Base-by-base conservation (phyloP, 108 stramenopile genomes). In the Skeletonema grethae region DNA sequence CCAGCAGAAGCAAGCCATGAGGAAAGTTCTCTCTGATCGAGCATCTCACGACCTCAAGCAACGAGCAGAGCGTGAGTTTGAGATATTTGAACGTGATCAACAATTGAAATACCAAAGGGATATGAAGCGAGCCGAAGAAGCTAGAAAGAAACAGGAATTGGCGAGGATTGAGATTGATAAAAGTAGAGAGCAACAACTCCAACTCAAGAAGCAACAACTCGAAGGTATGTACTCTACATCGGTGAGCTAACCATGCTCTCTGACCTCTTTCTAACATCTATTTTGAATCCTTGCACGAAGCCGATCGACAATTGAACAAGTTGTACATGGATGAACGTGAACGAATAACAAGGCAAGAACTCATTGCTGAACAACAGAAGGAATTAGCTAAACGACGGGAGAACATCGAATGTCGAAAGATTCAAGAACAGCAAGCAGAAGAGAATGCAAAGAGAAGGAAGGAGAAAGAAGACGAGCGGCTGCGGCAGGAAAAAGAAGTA, bases 31-130 rank as follows among this genome's bases (percentile, higher is more conserved):
- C 18, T 89, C 88, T 41, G 88, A 88, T 32, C 67, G 35, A 60
- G 90, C 88, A 16, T 80, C 87, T 4, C 61, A 84, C 57, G 80
- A 86, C 38, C 84, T 91, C 30, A 82, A 85, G 32, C 67, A 80
- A 25, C 31, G 70, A 20, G 67, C 75, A 10, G 53, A 50, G 36
- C 67, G 71, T 45, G 90, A 91, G 66, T 76, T 83, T 15, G 80
- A 68, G 16, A 82, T 87, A n/a, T 81, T 89, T 45, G 85, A 76
- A 43, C 57, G 63, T 31, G 77, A 66, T 67, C 69, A 58, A 57
- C 80, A 65, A 72, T 71, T 73, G 73, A 61, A 67, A 29, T 31
- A 60, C 32, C 65, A 81, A 66, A 79, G 77, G 16, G 75, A 83
- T 25, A 65, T 28, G 24, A 61, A 78, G 66, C 62, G 63, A 70